A percentile compares a stretch with the other conserved stretches of the same genome.
phyloP scores from a whole-genome alignment of 305 asterid genomes.

The Fraxinus nigra region DNA sequence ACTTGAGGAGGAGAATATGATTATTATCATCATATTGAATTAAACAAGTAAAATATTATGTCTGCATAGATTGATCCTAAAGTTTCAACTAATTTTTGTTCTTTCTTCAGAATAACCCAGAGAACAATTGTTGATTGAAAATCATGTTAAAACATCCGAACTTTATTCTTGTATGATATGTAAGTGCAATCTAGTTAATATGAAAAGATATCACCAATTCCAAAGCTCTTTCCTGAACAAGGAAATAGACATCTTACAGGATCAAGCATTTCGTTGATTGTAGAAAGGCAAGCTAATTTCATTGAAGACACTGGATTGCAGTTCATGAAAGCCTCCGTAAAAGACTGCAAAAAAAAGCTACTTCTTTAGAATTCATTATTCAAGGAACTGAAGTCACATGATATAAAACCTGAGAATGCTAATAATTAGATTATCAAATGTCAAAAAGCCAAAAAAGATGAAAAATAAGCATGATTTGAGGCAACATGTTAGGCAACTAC shows the following conservation, averaged over 20 bases:
- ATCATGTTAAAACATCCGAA: neutral
- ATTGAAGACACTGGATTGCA: constrained; percentile 57
- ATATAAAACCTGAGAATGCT: neutral
- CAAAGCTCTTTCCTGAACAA: neutral
- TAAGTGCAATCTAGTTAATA: neutral
- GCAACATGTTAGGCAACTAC: constrained; percentile 2
- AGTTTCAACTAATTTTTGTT: neutral
- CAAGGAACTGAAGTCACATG: neutral
- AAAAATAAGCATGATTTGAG: neutral
- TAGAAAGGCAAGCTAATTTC: constrained; percentile 83
- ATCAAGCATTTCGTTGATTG: constrained; percentile 62
- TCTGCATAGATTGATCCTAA: constrained; percentile 7
- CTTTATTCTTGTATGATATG: neutral
- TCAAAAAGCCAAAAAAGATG: neutral
- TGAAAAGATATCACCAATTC: constrained; percentile 14
- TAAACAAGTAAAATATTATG: neutral
- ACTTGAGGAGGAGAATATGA: neutral
- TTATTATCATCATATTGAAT: neutral
- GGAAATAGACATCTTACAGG: constrained; percentile 59
- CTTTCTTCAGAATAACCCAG: neutral
- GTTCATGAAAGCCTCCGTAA: constrained; percentile 60
- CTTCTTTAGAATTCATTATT: neutral
- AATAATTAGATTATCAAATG: constrained; percentile 13
- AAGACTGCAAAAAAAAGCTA: constrained; percentile 53
- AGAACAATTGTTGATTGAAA: neutral